Conservation (phyloP, 2,329 filamentous ascomycete genomes). For the Trichothecium sympodiale region DNA sequence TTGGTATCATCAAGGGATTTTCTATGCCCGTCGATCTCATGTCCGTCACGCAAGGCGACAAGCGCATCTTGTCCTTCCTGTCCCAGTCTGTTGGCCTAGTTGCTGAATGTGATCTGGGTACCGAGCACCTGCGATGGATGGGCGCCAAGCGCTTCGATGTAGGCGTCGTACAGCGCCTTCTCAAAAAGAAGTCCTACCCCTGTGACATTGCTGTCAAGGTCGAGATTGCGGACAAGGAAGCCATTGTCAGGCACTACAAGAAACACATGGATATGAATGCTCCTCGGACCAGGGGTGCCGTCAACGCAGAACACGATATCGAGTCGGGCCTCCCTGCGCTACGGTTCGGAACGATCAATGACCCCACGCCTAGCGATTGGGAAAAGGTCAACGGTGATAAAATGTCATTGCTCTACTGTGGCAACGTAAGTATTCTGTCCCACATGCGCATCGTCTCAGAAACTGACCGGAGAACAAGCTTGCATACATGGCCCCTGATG, state of each 20-base stretch:
- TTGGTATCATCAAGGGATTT: conserved; percentile 79
- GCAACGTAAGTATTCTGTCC: conserved; percentile 51
- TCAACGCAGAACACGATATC: neutral
- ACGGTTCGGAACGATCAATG: neutral
- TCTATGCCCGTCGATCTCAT: conserved; percentile 77
- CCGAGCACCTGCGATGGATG: conserved; percentile 90
- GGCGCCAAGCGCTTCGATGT: conserved; percentile 74
- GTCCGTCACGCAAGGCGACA: conserved; percentile 73
- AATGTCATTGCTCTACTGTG: conserved; percentile 85
- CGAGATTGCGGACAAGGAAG: conserved; percentile 63
- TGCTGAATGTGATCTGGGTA: conserved; percentile 81
- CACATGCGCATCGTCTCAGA: neutral
- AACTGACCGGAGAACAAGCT: conserved; percentile 40
- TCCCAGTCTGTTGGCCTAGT: conserved; percentile 85
- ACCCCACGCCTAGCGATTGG: conserved; percentile 61
- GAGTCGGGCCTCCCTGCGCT: neutral
- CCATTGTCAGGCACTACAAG: conserved; percentile 63
- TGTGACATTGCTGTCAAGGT: conserved; percentile 82
- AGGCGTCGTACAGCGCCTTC: conserved; percentile 67
- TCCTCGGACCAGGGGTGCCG: neutral
- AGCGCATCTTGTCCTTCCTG: conserved; percentile 72
- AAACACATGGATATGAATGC: conserved; percentile 17
- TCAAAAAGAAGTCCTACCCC: conserved; percentile 71
- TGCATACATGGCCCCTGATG: conserved; percentile 78
- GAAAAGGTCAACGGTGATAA: conserved; percentile 61